phyloP scores from a whole-genome alignment of 208 protist species.

The Wallacemonas sp. region DNA sequence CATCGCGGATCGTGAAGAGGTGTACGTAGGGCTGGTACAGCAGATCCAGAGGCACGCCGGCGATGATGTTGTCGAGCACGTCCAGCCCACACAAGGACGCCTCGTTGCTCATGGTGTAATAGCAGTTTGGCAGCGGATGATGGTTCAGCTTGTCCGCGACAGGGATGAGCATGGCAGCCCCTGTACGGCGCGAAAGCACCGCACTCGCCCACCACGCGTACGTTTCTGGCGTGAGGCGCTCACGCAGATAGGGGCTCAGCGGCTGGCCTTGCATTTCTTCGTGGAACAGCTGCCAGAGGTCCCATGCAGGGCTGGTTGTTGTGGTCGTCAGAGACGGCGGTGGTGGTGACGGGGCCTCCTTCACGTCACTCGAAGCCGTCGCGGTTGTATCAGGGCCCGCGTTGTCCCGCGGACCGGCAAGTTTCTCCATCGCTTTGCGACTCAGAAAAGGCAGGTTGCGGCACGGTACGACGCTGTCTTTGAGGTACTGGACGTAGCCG shows the following conservation, averaged over 20 bases:
- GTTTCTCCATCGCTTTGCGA: slow-evolving; percentile 25
- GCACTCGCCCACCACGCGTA: slow-evolving; percentile 85
- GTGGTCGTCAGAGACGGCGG: neutral
- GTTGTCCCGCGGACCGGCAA: slow-evolving; percentile 31
- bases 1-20: slow-evolving; percentile 71
- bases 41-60: slow-evolving; percentile 66
- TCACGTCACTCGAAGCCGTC: neutral
- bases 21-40: slow-evolving; percentile 81
- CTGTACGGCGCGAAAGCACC: slow-evolving; percentile 68
- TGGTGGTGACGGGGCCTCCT: neutral
- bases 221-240: slow-evolving; percentile 37
- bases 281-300: slow-evolving; percentile 72
- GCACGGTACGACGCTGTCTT: slow-evolving; percentile 65
- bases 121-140: slow-evolving; percentile 71
- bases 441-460: slow-evolving; percentile 76
- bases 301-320: slow-evolving; percentile 43
- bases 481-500: slow-evolving; percentile 74
- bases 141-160: slow-evolving; percentile 89
- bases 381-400: neutral
- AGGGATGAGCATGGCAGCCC: slow-evolving; percentile 63
- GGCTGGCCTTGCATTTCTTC: slow-evolving; percentile 52
- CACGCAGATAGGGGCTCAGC: slow-evolving; percentile 54
- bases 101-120: slow-evolving; percentile 79
- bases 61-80: slow-evolving; percentile 83
- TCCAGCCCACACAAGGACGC: slow-evolving; percentile 72